Evolutionary conservation across 495 filamentous ascomycete genomes (phyloP).

Genomic region (Letharia columbiana): DNA sequence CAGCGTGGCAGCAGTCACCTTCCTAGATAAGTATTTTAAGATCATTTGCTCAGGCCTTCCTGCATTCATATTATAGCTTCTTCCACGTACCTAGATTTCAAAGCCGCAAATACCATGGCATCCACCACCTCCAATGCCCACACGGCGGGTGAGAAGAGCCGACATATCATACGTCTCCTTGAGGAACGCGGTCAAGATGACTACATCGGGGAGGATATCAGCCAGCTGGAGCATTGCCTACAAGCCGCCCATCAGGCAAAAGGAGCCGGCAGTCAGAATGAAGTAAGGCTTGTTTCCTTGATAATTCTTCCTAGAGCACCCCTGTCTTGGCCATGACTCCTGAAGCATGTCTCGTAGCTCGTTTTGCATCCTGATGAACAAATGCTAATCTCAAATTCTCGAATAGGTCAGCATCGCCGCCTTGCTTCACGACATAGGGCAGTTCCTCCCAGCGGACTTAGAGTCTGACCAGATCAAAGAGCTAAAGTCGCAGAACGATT

Average conservation of each 20-base stretch:
- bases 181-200: constrained; percentile 8
- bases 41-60: too few species aligned
- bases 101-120: neutral
- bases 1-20: too few species aligned
- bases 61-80: neutral
- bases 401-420: neutral
- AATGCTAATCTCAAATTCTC: neutral
- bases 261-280: neutral
- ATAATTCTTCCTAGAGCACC: neutral
- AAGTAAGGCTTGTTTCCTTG: neutral
- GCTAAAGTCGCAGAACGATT: neutral
- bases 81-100: neutral
- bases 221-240: constrained; percentile 8
- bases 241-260: neutral
- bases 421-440: constrained; percentile 1
- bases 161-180: constrained; percentile 4
- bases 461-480: neutral
- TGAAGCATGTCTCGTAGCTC: neutral
- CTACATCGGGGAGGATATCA: constrained; percentile 9
- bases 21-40: too few species aligned
- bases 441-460: neutral
- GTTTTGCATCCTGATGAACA: neutral
- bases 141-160: neutral
- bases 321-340: neutral
- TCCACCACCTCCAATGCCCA: neutral